phyloP scores from a whole-genome alignment of 2,329 filamentous ascomycete genomes.

The Xylaria sp. region DNA sequence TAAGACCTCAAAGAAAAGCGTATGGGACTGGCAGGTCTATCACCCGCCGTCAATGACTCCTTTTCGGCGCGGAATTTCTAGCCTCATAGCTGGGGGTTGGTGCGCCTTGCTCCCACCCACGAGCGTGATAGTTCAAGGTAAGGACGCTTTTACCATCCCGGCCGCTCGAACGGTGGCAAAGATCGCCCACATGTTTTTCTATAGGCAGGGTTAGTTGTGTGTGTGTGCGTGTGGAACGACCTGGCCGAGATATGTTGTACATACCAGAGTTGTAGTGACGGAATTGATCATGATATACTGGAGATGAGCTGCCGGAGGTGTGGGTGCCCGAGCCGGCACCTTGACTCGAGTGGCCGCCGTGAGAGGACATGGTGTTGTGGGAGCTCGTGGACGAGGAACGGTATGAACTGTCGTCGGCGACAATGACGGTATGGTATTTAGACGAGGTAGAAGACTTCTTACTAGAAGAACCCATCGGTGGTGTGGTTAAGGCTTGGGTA shows the following conservation, averaged over 20 bases:
- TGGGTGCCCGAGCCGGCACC: conserved; percentile 4
- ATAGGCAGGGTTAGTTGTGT: conserved; percentile 9
- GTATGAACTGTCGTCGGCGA: conserved; percentile 9
- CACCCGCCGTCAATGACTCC: not conserved
- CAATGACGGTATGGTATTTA: conserved; percentile 5
- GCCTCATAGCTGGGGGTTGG: conserved; percentile 11
- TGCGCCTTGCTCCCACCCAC: conserved; percentile 10
- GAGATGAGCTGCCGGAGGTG: conserved; percentile 1
- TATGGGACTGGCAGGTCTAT: not conserved
- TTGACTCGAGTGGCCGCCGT: conserved; percentile 1
- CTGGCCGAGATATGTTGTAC: not conserved
- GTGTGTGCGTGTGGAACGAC: not conserved
- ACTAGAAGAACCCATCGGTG: conserved; percentile 11
- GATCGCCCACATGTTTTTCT: conserved; percentile 11
- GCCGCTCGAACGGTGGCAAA: not conserved
- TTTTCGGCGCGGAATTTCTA: not conserved
- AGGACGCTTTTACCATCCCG: not conserved
- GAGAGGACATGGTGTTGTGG: conserved; percentile 18
- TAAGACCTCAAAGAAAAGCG: not conserved
- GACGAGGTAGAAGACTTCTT: conserved; percentile 5
- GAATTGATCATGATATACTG: conserved; percentile 6
- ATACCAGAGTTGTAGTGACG: conserved; percentile 11
- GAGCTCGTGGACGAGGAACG: conserved; percentile 8
- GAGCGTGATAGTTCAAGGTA: conserved; percentile 9
- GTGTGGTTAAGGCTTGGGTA: not conserved